Base-by-base conservation (phyloP, 2,329 filamentous ascomycete genomes). In the Sporothrix mexicana region DNA sequence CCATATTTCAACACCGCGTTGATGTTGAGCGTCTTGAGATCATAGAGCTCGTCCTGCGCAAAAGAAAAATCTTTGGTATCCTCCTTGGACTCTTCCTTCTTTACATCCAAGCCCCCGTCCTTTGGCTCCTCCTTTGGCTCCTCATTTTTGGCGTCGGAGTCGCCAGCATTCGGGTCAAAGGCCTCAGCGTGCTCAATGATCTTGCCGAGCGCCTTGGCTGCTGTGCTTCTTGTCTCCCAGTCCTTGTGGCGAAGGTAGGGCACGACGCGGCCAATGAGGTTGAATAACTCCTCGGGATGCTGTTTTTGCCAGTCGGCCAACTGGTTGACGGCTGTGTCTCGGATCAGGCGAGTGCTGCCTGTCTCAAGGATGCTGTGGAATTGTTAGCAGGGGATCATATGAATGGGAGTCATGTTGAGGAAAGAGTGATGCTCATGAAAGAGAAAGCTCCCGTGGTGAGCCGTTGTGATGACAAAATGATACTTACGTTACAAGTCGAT, bases 231-330 rank as follows among this genome's bases (percentile, higher is more conserved):
- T 36, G 96, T 99, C 79, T 99, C 96, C 96, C 96, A 99, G 80
- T 95, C 95, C 81, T 95, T 97, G 77, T 96, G 95, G 73, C 93
- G 90, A 43, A 99, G 87, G 81, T 98, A 99, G 0, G 96, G 95
- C n/a, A 99, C 91, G 45, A 99, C 95, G 74, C 95, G 88, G 43
- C 94, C 95, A 13, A 99, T 87, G 7, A 99, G 88, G 80, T 98
- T 98, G 83, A 98, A 98, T 0, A 99, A 86, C 81, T 99, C 97
- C 83, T 99, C 95, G 0, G 96, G 96, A 78, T 98, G 96, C 81
- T 96, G 93, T 81, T 98, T 98, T 83, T 99, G 97, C 82, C 97
- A 96, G 83, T 99, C 96, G 75, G 95, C 96, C 75, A 99, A 88
- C 83, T 99, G 96, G 80, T 97, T 94, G 75, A 97, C 96, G 75